Base-by-base conservation (phyloP, 305 asterid genomes). In the Plantago rigida region DNA sequence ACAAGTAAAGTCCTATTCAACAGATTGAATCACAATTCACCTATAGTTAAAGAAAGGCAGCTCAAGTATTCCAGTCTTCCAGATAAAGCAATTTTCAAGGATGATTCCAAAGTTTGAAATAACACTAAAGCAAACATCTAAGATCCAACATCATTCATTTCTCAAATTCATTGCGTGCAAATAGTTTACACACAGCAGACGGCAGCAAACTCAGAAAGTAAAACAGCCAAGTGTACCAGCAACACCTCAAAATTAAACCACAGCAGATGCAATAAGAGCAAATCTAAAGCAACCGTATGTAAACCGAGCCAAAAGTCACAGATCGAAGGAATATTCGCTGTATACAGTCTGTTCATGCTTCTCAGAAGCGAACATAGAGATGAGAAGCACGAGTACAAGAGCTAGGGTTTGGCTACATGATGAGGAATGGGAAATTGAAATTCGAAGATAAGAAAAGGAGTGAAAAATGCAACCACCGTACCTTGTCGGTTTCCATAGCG, bases 401-500 rank as follows among this genome's bases (percentile, higher is more conserved):
- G 53, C 75, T 58, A 74, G 61, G 84, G 72, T 73, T 67, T 71
- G 65, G 44, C 29, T 51, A 51, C n/a, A 48, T 15, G 56, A 14
- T 39, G 55, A 31, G 45, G 57, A 56, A 22, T 22, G 19, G 6
- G 14, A 11, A 10, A 11, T 34, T 1, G 7, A 51, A 60, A 49
- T 66, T 66, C 39, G 56, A 36, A 24, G 19, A 17, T 0, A 17
- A 17, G 19, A 17, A 17, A 34, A 0, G 17, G 42, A 48, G 42
- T 36, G 36, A n/a, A 7, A 28, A 47, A 39, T 19, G 50, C 4
- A 50, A 9, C 56, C 24, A 22, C 26, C 41, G 41, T 72, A 89
- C 92, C 95, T 80, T 84, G 68, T 79, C 86, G 42, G 91, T 59
- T 56, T 81, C 92, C 86, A 76, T 83, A 51, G 80, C 24, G 55